Base-by-base conservation (phyloP, 2,329 filamentous ascomycete species). In the Dothistroma septosporum region DNA sequence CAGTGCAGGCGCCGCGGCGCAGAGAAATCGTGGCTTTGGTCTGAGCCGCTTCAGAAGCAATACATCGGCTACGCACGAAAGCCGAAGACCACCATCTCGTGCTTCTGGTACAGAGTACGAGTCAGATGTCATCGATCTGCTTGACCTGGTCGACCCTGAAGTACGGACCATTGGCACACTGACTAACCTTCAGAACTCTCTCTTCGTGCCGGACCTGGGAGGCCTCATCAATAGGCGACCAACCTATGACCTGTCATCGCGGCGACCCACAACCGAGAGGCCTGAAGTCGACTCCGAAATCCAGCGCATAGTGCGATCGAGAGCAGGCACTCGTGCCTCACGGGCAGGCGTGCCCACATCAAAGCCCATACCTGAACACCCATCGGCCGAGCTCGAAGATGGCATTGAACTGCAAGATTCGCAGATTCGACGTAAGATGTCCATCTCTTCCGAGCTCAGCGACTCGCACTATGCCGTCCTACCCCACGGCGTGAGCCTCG, bases 101-200 rank as follows among this genome's bases (percentile, higher is more conserved):
- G 55, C 54, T 11, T 54, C 56, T 16, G 61, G 64, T 14, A 60
- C 66, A 21, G 82, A 88, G 62, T 88, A 89, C 68, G 82, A 84
- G 28, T 75, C 82, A 11, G 81, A 83, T 64, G 78, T 90, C 65
- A 86, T 89, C 7, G 86, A 89, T 72, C 76, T 89, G 16, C 76
- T 90, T 54, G 87, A 90, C 75, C 83, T 88, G 33, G 79, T 90
- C 64, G 91, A 95, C 69, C 90, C 91, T 47, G 90, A 95, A 76
- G 87, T 96, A 3, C 86, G 90, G 37, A 91, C 91, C 0, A 78
- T 96, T 3, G 91, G 90, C 0, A 93, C 90, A 14, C 82, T 95
- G 10, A 95, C 90, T 48, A 96, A 96, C 69, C 87, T 96, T 21
- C 91, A 95, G 70, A 96, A 96, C 73, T 94, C 91, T 0, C 84